phyloP scores from a whole-genome alignment of 768 basidiomycete genomes.

The Russula emetica region DNA sequence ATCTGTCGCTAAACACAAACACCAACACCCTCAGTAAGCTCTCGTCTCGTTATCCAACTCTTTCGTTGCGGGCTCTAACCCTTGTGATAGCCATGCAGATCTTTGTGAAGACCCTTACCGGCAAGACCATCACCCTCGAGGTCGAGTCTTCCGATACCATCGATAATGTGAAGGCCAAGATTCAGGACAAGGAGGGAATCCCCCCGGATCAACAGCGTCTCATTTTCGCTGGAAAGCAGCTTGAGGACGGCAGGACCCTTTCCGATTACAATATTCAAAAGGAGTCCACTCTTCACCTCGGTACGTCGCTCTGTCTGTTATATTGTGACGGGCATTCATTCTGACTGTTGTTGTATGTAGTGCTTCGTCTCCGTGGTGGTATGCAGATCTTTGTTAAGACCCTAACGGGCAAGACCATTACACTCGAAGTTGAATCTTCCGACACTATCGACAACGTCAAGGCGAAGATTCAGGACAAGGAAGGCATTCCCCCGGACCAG shows the following conservation, averaged over 20 bases:
- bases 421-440: slow-evolving; percentile 46
- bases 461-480: slow-evolving; percentile 35
- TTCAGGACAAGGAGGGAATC: slow-evolving; percentile 38
- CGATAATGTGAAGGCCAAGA: slow-evolving; percentile 38
- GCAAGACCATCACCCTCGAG: slow-evolving; percentile 38
- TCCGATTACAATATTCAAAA: slow-evolving; percentile 37
- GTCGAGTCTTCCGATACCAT: slow-evolving; percentile 38
- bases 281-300: slow-evolving; percentile 34
- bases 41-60: neutral
- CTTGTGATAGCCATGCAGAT: slow-evolving; percentile 32
- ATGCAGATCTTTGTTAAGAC: slow-evolving; percentile 51
- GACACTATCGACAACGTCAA: slow-evolving; percentile 35
- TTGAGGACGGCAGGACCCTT: slow-evolving; percentile 51
- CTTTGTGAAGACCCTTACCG: slow-evolving; percentile 37
- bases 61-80: neutral
- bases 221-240: slow-evolving; percentile 45
- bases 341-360: slow-evolving; percentile 26
- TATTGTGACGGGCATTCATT: neutral
- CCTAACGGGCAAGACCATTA: slow-evolving; percentile 51
- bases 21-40: neutral
- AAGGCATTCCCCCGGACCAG: slow-evolving; percentile 35
- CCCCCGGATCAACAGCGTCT: slow-evolving; percentile 37
- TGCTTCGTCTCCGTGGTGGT: slow-evolving; percentile 40
- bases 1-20: neutral
- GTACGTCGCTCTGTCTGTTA: slow-evolving; percentile 25